Evolutionary conservation across 805 yeast genomes (phyloP), one percentile per base, ranked within the genome.

Genomic region (Yarrowia sp.): DNA sequence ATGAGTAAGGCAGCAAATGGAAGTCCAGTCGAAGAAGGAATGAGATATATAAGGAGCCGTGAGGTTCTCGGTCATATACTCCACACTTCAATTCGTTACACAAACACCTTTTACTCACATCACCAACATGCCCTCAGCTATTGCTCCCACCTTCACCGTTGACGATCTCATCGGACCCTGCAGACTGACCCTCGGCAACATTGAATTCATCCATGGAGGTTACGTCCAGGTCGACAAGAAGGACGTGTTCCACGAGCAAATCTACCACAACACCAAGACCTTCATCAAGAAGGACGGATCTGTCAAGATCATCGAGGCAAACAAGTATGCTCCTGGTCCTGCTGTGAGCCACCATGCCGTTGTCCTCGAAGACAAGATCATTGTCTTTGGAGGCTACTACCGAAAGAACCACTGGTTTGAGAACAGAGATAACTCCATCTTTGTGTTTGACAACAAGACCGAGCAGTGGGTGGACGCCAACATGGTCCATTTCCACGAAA

Each of bases 371-470:
- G 66, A 61, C 66, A 61, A 61, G 24, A 47, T 61, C 39, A 47
- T 61, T 10, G 66, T 61, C 46, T 61, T 61, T 46, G 66, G 66
- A 17, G 66, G 66, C n/a, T 61, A 61, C 38, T 61, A 46, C 66
- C 43, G 66, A 47, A 47, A 46, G 46, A 47, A 38, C 36, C 55
- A 61, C 46, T 61, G 55, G 55, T 61, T 61, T 20, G 66, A 61
- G 12, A 61, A 47, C 66, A 36, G 66, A 36, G 66, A 61, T 38
- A 61, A 61, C 55, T 61, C 66, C 55, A 47, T 61, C 38, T 61
- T 46, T 38, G 66, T 61, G 36, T 61, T 61, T 14, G 66, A 61
- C 38, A 46, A 47, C 66, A 61, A 61, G 55, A 46, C 66, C 14
- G 66, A 61, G 46, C 66, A 61, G 38, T 61, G 66, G 66, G 55